These are phyloP conservation scores for Ceratobasidium sp. DNA, from an alignment of 1,284 basidiomycete species.

Conservation along the genomic window DNA sequence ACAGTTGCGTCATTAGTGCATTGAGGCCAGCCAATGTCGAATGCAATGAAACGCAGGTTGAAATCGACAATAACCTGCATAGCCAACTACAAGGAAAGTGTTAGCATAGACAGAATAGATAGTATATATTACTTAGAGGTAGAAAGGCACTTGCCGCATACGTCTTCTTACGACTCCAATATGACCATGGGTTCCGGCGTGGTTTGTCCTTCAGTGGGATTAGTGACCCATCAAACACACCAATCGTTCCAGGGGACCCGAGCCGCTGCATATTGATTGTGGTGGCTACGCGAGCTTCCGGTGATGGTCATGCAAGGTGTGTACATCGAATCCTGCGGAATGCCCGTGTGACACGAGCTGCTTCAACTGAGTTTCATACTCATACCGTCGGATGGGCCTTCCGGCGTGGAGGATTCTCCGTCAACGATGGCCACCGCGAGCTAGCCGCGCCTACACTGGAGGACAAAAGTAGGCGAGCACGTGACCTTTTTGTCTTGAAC, in stretches of 20 bases:
- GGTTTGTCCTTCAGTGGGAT: conserved; percentile 51
- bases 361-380: too few species aligned
- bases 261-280: conserved; percentile 48
- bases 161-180: conserved; percentile 50
- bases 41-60: conserved; percentile 51
- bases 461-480: neutral
- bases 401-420: too few species aligned
- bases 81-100: conserved; percentile 51
- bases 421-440: too few species aligned
- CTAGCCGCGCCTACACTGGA: neutral
- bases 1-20: conserved; percentile 53
- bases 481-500: neutral
- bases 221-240: conserved; percentile 52
- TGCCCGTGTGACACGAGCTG: conserved; percentile 49
- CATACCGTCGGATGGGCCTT: too few species aligned
- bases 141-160: conserved; percentile 49
- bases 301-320: conserved; percentile 48
- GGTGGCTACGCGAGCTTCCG: conserved; percentile 32
- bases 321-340: conserved; percentile 42
- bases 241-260: conserved; percentile 53
- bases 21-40: conserved; percentile 55
- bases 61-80: conserved; percentile 55
- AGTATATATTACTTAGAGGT: neutral
- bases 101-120: too few species aligned
- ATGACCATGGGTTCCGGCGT: conserved; percentile 46